Evolutionary conservation across 805 yeast species (phyloP).

Genomic region (Candida ovalis): DNA sequence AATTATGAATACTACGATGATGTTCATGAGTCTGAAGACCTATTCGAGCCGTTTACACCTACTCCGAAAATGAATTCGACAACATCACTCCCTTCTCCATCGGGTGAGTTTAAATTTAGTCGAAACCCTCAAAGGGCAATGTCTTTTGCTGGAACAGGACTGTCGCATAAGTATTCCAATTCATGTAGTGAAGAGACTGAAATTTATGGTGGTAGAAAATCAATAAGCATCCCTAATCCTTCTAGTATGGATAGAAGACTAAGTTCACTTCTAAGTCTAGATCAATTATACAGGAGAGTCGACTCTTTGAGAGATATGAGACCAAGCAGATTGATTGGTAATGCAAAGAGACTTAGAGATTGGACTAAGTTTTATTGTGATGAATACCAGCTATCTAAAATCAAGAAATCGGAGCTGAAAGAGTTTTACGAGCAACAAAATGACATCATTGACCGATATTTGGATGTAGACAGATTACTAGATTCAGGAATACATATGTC

Average conservation of each 20-base stretch:
- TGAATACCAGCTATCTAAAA: conserved; percentile 22
- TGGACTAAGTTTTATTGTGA: conserved; percentile 34
- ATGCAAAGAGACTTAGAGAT: conserved; percentile 31
- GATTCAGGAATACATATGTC: conserved; percentile 68
- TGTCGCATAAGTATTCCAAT: neutral
- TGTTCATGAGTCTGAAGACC: conserved; percentile 1
- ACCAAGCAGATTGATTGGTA: conserved; percentile 46
- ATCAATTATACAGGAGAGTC: conserved; percentile 21
- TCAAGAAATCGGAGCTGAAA: conserved; percentile 30
- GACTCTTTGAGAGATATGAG: conserved; percentile 40
- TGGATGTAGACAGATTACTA: conserved; percentile 58
- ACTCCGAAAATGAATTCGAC: conserved; percentile 4
- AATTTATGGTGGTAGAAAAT: conserved; percentile 1
- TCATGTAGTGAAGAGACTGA: neutral
- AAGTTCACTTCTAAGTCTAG: conserved; percentile 19
- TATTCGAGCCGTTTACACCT: conserved; percentile 1
- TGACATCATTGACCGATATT: conserved; percentile 50
- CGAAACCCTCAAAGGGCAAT: conserved; percentile 2
- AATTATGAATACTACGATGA: conserved; percentile 8
- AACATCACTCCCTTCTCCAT: conserved; percentile 15
- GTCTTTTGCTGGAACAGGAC: conserved; percentile 10
- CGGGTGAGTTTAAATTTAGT: conserved; percentile 6
- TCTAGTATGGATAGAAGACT: conserved; percentile 17
- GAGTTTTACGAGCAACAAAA: conserved; percentile 57
- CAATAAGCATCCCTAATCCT: conserved; percentile 18